Conservation (phyloP, 345 rosid genomes). For the Populus euphratica region DNA sequence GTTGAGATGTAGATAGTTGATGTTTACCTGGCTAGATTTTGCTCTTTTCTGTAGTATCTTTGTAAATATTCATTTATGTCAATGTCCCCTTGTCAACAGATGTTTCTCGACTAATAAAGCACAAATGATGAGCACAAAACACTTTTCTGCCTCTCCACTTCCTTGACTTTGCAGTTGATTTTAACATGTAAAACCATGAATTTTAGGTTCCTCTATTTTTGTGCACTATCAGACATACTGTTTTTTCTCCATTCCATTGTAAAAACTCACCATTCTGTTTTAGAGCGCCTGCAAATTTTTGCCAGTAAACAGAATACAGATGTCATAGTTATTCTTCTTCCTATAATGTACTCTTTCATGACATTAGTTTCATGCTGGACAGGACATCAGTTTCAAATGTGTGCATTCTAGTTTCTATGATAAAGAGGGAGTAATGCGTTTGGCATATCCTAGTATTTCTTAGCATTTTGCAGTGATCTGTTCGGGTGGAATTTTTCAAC, state of each 20-base stretch:
- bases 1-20: background rate
- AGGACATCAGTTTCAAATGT: background rate
- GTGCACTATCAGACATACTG: background rate
- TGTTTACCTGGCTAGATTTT: background rate
- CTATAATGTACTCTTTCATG: background rate
- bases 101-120: background rate
- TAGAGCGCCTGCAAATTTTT: background rate
- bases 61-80: background rate
- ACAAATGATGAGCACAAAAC: background rate
- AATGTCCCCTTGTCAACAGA: background rate
- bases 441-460: background rate
- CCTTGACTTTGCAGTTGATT: background rate
- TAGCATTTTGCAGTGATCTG: too few relatives aligned
- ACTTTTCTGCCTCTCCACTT: background rate
- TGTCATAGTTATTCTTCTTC: background rate
- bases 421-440: too few relatives aligned
- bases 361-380: background rate
- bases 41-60: background rate
- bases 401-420: background rate
- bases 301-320: background rate
- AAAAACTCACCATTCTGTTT: background rate
- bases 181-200: background rate
- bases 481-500: too few relatives aligned
- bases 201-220: background rate
- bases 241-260: background rate